phyloP scores from a whole-genome alignment of 495 filamentous ascomycete genomes.

The Lasiosphaeria miniovina region DNA sequence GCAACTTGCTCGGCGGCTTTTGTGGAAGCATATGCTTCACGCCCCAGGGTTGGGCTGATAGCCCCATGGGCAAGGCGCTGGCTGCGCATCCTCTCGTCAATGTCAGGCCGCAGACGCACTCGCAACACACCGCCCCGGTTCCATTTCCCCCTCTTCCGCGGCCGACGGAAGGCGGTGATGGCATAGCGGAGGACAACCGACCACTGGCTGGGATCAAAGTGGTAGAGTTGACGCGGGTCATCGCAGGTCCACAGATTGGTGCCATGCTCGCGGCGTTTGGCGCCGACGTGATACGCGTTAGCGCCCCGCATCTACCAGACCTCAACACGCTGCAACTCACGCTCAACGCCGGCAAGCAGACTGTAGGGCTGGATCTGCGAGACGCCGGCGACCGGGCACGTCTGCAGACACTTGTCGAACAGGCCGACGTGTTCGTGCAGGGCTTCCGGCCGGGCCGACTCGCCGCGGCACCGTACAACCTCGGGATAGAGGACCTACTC shows the following conservation, averaged over 20 bases:
- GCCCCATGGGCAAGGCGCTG: constrained; percentile 24
- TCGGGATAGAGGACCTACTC: constrained; percentile 46
- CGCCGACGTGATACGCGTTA: constrained; percentile 37
- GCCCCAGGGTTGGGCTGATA: constrained; percentile 16
- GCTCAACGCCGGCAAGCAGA: constrained; percentile 41
- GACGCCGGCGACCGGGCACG: constrained; percentile 39
- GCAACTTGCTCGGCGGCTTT: constrained; percentile 24
- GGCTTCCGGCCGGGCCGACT: constrained; percentile 54
- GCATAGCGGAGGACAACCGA: not conserved
- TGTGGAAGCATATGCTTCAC: constrained; percentile 31
- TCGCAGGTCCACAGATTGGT: constrained; percentile 50
- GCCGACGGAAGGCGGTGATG: not conserved
- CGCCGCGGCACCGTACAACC: constrained; percentile 44
- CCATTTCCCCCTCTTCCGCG: constrained; percentile 15
- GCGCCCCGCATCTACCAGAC: constrained; percentile 23
- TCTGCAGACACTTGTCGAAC: constrained; percentile 50
- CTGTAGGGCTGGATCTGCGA: constrained; percentile 43
- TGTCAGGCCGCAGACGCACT: constrained; percentile 3
- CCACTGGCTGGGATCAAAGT: constrained; percentile 39
- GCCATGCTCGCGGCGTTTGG: constrained; percentile 55
- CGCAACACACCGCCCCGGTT: constrained; percentile 3
- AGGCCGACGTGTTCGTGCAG: constrained; percentile 51
- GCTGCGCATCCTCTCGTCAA: constrained; percentile 23
- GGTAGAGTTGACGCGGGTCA: constrained; percentile 54
- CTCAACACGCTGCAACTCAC: constrained; percentile 20